Conservation (phyloP, 2,329 filamentous ascomycete species). For the Beauveria pseudobassiana region DNA sequence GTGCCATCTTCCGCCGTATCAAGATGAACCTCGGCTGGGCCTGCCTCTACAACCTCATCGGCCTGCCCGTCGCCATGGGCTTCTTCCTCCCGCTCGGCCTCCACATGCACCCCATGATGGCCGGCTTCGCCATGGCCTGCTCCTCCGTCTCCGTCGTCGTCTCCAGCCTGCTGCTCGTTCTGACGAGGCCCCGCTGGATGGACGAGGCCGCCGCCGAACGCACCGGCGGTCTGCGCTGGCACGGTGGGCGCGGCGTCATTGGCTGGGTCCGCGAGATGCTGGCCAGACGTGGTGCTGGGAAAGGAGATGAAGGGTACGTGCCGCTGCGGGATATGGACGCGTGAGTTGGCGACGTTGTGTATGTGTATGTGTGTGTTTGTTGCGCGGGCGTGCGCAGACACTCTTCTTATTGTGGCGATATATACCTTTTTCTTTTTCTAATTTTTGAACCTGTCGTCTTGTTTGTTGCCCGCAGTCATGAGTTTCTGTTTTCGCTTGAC, state of each 20-base stretch:
- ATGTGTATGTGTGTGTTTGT: neutral
- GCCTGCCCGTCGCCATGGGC: conserved; percentile 94
- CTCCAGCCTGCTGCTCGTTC: conserved; percentile 70
- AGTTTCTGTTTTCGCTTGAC: neutral
- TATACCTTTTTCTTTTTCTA: neutral
- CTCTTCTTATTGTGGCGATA: neutral
- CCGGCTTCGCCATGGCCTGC: conserved; percentile 86
- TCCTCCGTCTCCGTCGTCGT: conserved; percentile 86
- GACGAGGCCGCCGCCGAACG: conserved; percentile 58
- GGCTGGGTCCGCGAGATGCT: conserved; percentile 35
- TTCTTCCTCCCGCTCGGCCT: conserved; percentile 85
- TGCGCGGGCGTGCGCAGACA: no score
- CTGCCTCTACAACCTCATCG: conserved; percentile 85
- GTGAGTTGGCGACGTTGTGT: neutral
- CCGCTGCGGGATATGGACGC: conserved; percentile 47
- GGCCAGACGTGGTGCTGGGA: conserved; percentile 21
- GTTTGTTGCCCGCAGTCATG: neutral
- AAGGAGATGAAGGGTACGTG: conserved; percentile 51
- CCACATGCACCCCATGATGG: conserved; percentile 87
- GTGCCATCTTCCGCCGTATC: conserved; percentile 83
- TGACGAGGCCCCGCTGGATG: conserved; percentile 85
- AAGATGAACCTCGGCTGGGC: conserved; percentile 91
- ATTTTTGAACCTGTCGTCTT: neutral
- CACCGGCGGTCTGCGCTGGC: conserved; percentile 37
- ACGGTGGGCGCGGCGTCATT: conserved; percentile 34